Base-by-base conservation (phyloP, 78 protist genomes). In the Mantamonas sphyraenae region DNA sequence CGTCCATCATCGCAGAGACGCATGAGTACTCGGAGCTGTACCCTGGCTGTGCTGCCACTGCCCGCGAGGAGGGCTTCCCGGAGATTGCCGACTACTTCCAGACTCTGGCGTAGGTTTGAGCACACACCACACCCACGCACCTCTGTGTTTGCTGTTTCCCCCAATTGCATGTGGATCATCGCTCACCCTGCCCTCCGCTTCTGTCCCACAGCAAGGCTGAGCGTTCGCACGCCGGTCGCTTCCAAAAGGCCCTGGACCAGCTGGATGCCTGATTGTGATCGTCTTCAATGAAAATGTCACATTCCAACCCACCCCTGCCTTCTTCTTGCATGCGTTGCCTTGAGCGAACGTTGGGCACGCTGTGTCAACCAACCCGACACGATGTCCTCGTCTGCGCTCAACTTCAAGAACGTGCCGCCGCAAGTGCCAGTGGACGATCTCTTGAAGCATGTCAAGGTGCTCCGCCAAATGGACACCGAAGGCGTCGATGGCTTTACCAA, bases 11-110 rank as follows among this genome's bases (percentile, higher is more conserved):
- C 3, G 58, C 43, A 28, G 79, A 74, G 53, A 62, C 76, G 22
- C 69, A 74, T 33, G 79, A 74, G 34, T 14, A 61, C 79, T 22
- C 57, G 31, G 65, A 71, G 28, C 60, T 74, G 79, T 74, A 57
- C 56, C 64, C 43, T 65, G 28, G 26, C 19, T 14, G 51, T 30
- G 68, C 79, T 2, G 9, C 39, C 45, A 39, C 12, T 24, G 79
- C 79, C 3, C 42, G 69, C 28, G 60, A 37, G 10, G 79, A 74
- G n/a, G 19, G 76, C 66, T 58, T 7, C n/a, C n/a, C n/a, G n/a
- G n/a, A n/a, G n/a, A n/a, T n/a, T n/a, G n/a, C n/a, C n/a, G n/a
- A 14, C 14, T 59, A 17, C 33, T 31, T 10, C 10, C 37, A 9
- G 14, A 9, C 14, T 9, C 64, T 14, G 10, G 10, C 37, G 24